A percentile compares a stretch with the other conserved stretches of the same genome.
phyloP scores from a whole-genome alignment of 441 rosid species.

The Gossypium schwendimanii region DNA sequence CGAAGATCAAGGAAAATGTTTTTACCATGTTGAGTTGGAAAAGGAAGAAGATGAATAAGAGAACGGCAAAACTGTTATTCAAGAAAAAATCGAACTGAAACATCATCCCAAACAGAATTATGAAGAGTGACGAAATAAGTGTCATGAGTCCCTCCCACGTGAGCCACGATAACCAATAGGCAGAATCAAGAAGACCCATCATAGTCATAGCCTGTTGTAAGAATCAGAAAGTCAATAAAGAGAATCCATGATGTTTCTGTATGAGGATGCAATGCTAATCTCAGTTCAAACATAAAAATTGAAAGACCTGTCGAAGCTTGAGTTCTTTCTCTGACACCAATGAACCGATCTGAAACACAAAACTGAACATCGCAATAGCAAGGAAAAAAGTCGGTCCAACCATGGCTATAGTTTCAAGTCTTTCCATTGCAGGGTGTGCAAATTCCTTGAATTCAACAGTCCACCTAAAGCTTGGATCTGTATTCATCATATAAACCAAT shows the following conservation, averaged over 20 bases:
- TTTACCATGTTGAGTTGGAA: constrained; percentile 85
- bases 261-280: neutral
- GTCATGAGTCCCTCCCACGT: constrained; percentile 69
- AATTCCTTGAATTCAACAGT: constrained; percentile 66
- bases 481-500: neutral
- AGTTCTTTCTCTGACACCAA: constrained; percentile 82
- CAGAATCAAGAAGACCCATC: constrained; percentile 84
- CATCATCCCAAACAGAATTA: constrained; percentile 81
- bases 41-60: constrained; percentile 68
- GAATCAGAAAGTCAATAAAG: neutral
- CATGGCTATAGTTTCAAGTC: constrained; percentile 26
- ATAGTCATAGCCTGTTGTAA: constrained; percentile 67
- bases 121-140: constrained; percentile 61
- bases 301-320: constrained; percentile 83
- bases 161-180: constrained; percentile 94
- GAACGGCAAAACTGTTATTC: constrained; percentile 61
- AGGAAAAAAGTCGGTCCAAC: constrained; percentile 77
- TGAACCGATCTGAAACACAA: constrained; percentile 71
- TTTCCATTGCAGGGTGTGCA: constrained; percentile 53
- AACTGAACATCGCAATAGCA: constrained; percentile 83
- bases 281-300: neutral
- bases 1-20: constrained; percentile 3
- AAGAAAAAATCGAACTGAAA: constrained; percentile 78
- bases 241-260: neutral
- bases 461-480: constrained; percentile 68